Conservation (phyloP, 768 basidiomycete genomes). For the Leccinum barrowsii region DNA sequence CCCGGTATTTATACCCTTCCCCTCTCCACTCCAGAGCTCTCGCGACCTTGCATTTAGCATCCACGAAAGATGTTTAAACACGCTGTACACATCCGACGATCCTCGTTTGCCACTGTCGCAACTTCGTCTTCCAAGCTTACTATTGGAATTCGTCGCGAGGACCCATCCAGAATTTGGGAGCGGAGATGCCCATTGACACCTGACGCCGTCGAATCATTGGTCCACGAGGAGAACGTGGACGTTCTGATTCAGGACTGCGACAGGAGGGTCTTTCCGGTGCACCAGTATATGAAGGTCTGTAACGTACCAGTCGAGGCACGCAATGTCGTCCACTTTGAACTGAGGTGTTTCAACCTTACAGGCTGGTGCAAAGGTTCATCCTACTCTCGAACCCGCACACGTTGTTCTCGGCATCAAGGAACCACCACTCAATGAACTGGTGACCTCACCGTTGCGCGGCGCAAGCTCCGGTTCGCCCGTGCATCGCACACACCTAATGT, state of each 20-base stretch:
- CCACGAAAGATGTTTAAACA: conserved; percentile 17
- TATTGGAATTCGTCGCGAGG: conserved; percentile 70
- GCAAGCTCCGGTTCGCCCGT: conserved; percentile 20
- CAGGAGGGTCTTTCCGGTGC: conserved; percentile 64
- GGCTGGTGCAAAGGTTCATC: conserved; percentile 73
- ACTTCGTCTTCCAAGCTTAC: conserved; percentile 32
- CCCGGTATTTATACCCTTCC: conserved; percentile 8
- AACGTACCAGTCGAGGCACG: background rate
- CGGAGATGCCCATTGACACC: conserved; percentile 82
- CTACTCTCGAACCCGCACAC: conserved; percentile 59
- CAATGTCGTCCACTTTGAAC: background rate
- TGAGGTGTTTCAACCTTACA: conserved; percentile 29
- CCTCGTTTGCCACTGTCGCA: conserved; percentile 20
- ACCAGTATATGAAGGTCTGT: conserved; percentile 64
- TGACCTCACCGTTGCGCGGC: conserved; percentile 33
- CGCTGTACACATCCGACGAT: conserved; percentile 17
- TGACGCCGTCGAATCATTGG: conserved; percentile 58
- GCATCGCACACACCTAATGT: conserved; percentile 79
- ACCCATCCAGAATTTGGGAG: conserved; percentile 82
- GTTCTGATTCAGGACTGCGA: conserved; percentile 78
- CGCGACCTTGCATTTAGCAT: background rate
- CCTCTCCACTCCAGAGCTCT: no score
- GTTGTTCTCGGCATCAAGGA: conserved; percentile 90
- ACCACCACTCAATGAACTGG: conserved; percentile 61
- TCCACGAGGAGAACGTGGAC: conserved; percentile 50